Evolutionary conservation across 148 eudicot species (phyloP).

Genomic region (Cornus florida): DNA sequence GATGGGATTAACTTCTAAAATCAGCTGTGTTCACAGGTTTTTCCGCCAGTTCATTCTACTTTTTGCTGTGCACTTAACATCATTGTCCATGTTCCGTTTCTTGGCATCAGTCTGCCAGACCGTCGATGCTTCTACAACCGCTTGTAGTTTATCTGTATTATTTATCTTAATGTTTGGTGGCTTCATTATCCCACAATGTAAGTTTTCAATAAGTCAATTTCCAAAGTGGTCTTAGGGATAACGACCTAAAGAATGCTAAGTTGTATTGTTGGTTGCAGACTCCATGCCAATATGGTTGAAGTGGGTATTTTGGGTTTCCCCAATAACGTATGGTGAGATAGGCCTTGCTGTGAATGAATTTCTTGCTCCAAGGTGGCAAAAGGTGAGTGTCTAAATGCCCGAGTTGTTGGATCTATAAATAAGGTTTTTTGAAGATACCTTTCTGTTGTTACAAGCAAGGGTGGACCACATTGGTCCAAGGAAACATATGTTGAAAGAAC

Average conservation of each 20-base stretch:
- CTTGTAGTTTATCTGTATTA: slow-evolving; percentile 41
- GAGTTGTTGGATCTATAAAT: no score
- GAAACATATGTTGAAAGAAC: neutral
- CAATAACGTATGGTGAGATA: slow-evolving; percentile 72
- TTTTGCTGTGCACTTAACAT: slow-evolving; percentile 54
- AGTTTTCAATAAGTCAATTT: slow-evolving; percentile 16
- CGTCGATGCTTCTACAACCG: slow-evolving; percentile 43
- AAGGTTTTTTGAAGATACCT: no score
- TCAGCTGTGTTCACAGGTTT: slow-evolving; percentile 40
- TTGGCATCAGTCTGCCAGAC: slow-evolving; percentile 64
- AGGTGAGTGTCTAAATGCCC: slow-evolving; percentile 29
- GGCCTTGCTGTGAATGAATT: slow-evolving; percentile 80
- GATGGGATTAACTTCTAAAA: neutral
- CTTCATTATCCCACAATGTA: slow-evolving; percentile 69
- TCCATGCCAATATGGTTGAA: slow-evolving; percentile 84
- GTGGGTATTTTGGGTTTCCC: slow-evolving; percentile 84
- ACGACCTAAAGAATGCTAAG: neutral
- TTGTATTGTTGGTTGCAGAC: slow-evolving; percentile 40
- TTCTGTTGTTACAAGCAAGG: neutral
- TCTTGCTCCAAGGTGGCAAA: slow-evolving; percentile 78
- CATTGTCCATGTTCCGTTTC: slow-evolving; percentile 69
- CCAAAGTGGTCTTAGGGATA: neutral
- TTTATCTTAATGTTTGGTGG: slow-evolving; percentile 57
- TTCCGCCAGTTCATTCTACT: slow-evolving; percentile 58
- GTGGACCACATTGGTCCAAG: neutral